Evolutionary conservation across 495 filamentous ascomycete genomes (phyloP).

Genomic region (Darksidea phi): DNA sequence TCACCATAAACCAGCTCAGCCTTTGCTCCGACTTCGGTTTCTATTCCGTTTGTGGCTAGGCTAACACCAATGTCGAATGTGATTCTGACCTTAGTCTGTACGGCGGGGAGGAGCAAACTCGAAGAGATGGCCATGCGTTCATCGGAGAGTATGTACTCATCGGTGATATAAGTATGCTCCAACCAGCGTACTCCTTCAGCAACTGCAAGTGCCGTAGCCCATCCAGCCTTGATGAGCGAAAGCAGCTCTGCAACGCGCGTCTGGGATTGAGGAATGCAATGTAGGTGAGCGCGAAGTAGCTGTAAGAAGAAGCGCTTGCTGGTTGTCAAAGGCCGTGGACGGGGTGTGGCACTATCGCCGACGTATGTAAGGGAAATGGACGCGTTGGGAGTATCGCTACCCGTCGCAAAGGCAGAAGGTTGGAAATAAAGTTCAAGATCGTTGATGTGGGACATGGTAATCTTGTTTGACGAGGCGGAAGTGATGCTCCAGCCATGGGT

Average conservation of each 20-base stretch:
- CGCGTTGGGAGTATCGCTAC: constrained; percentile 34
- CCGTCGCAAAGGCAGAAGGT: constrained; percentile 55
- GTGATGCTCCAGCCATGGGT: constrained; percentile 75
- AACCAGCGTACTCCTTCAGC: constrained; percentile 56
- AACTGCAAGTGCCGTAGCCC: constrained; percentile 57
- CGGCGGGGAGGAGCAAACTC: constrained; percentile 54
- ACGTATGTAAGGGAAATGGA: constrained; percentile 51
- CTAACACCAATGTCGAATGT: constrained; percentile 53
- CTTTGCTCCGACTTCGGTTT: constrained; percentile 40
- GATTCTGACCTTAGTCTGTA: constrained; percentile 62
- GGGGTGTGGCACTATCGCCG: constrained; percentile 45
- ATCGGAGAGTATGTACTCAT: constrained; percentile 55
- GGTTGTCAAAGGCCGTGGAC: constrained; percentile 44
- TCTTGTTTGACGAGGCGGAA: constrained; percentile 54
- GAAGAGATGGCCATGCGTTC: constrained; percentile 54
- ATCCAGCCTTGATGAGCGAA: constrained; percentile 53
- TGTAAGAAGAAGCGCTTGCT: constrained; percentile 72
- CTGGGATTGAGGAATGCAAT: constrained; percentile 51
- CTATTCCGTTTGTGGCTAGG: constrained; percentile 42
- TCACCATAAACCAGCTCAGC: constrained; percentile 67
- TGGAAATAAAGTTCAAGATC: constrained; percentile 79
- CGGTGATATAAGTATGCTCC: constrained; percentile 54
- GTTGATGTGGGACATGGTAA: constrained; percentile 76
- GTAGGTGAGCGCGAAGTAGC: constrained; percentile 58
- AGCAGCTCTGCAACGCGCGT: constrained; percentile 58